These are phyloP conservation scores for Euphorbia peplus DNA, from an alignment of 345 rosid genomes.

Conservation along the genomic window DNA sequence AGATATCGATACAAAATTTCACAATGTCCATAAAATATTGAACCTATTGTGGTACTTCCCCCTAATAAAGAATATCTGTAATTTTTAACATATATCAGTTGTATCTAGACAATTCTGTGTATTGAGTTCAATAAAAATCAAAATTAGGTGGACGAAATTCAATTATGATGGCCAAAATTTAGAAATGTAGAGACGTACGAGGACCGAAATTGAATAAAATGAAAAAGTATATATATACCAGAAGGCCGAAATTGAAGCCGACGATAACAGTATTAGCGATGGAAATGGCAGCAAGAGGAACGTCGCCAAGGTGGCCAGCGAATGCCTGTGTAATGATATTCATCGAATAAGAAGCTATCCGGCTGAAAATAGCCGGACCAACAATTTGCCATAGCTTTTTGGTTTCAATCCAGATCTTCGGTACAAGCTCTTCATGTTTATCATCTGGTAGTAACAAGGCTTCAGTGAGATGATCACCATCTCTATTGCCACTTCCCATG, in stretches of 20 bases:
- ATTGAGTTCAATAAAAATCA: too few species aligned
- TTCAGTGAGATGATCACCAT: slow-evolving; percentile 4
- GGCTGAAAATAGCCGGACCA: slow-evolving; percentile 59
- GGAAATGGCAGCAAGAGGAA: slow-evolving; percentile 60
- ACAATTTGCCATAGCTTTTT: slow-evolving; percentile 59
- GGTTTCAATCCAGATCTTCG: slow-evolving; percentile 28
- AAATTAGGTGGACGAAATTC: too few species aligned
- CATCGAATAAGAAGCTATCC: slow-evolving; percentile 47
- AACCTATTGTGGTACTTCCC: too few species aligned
- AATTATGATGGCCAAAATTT: too few species aligned
- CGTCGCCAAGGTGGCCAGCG: slow-evolving; percentile 63
- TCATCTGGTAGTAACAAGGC: background rate
- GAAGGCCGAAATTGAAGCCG: slow-evolving; percentile 63
- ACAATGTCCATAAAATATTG: too few species aligned
- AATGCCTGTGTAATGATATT: slow-evolving; percentile 57
- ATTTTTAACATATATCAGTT: too few species aligned
- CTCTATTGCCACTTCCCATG: background rate
- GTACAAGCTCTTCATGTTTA: background rate
- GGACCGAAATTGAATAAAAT: too few species aligned
- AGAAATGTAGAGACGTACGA: too few species aligned
- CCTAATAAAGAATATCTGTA: too few species aligned
- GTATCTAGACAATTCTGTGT: too few species aligned
- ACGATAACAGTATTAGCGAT: slow-evolving; percentile 59
- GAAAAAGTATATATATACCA: slow-evolving; percentile 30
- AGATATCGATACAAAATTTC: too few species aligned